Base-by-base conservation (phyloP, 495 filamentous ascomycete species). In the Hypoxylon lenormandii region DNA sequence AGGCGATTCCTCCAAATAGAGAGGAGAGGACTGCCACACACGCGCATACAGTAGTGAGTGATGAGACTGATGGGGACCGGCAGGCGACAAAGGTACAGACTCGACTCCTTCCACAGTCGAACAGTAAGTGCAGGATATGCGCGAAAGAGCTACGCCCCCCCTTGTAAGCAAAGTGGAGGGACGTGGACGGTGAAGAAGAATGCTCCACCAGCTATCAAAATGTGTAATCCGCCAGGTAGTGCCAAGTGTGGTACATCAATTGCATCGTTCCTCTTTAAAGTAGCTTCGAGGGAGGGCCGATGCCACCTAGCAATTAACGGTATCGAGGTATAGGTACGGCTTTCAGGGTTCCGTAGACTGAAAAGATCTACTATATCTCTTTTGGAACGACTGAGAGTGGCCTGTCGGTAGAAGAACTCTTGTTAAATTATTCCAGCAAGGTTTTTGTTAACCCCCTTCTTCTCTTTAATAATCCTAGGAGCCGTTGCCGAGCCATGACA, bases 81-180 rank as follows among this genome's bases (percentile, higher is more conserved):
- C 45, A 64, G 48, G 55, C 63, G 38, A 52, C 63, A 64, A 42
- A 64, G 18, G 42, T 48, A 64, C 60, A 48, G 54, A 42, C 56
- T 56, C 56, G 54, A 42, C 56, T 56, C 56, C 67, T 58, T 70
- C 61, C 18, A 66, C 43, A 66, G 61, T 54, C 67, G 61, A 70
- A 70, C 67, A 70, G 68, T 71, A 71, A 71, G 62, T 71, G 68
- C 68, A 71, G 30, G 68, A 71, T 71, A 71, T 71, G 68, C 62
- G 68, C 62, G 68, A 71, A 70, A 71, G 68, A 58, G 48, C 68
- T 59, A 71, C 6, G 4, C 6, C 68, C 55, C 68, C 66, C 68
- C 57, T 66, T 63, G 68, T 59, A 71, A 63, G 68, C 68, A 12
- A 71, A 71, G 68, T 71, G 68, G 68, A 71, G 68, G 68, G 62